Evolutionary conservation across 2,329 filamentous ascomycete genomes (phyloP).

Genomic region (Didymella segeticola): DNA sequence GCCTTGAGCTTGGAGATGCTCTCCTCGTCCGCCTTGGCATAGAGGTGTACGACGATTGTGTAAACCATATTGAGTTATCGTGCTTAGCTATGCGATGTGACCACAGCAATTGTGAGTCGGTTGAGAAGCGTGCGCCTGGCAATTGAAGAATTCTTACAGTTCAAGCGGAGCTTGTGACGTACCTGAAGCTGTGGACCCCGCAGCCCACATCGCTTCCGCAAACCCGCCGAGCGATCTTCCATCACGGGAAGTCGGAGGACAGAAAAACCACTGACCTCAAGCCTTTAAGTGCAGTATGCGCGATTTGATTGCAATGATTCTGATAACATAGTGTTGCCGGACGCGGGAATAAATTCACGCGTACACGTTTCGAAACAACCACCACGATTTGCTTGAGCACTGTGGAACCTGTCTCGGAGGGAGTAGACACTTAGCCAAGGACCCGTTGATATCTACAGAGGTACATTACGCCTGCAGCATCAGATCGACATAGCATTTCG

Average conservation of each 20-base stretch:
- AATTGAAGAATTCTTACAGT: slow-evolving; percentile 11
- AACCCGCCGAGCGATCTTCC: slow-evolving; percentile 13
- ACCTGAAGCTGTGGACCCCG: slow-evolving; percentile 19
- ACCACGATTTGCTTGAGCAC: too few species aligned
- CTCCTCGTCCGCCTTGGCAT: slow-evolving; percentile 70
- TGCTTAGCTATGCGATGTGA: background rate
- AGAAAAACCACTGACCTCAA: too few species aligned
- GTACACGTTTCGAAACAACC: too few species aligned
- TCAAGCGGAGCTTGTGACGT: slow-evolving; percentile 14
- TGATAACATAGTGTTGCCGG: too few species aligned
- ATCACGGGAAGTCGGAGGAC: slow-evolving; percentile 1
- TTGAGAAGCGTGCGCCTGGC: background rate
- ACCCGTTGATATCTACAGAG: too few species aligned
- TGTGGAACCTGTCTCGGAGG: too few species aligned
- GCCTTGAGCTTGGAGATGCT: slow-evolving; percentile 71
- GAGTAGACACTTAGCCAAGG: too few species aligned
- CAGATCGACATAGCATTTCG: slow-evolving; percentile 39
- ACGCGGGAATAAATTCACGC: too few species aligned
- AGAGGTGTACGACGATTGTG: slow-evolving; percentile 72
- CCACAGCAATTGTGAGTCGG: background rate
- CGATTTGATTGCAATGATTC: background rate
- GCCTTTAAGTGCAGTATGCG: too few species aligned
- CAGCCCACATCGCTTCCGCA: slow-evolving; percentile 18
- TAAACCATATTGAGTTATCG: slow-evolving; percentile 62
- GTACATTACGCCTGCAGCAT: slow-evolving; percentile 16